Base-by-base conservation (phyloP, 176 grass and related monocot species). In the Oryza brachyantha region DNA sequence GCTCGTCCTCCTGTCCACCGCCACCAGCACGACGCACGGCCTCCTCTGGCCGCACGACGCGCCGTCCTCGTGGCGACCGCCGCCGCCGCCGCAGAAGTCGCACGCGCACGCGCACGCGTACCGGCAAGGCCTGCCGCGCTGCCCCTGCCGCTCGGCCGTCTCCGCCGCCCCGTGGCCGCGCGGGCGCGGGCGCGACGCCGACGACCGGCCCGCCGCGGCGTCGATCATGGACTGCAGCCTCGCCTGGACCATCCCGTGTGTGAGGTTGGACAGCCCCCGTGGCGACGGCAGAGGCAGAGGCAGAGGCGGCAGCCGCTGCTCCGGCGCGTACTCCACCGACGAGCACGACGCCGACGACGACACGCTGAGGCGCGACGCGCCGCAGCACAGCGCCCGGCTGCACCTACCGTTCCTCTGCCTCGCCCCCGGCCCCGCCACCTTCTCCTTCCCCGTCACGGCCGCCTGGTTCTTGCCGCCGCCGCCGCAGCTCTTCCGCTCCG, bases 241-340 rank as follows among this genome's bases (percentile, higher is more conserved):
- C 3, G 83, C 92, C 86, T 98, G 87, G 58, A 92, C 92, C 92
- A 92, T 76, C 21, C 83, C 90, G 61, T 94, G 94, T 12, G 79
- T 82, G 67, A 90, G 43, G 68, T 82, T 81, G 60, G 89, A 90
- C 59, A 94, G 58, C 81, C 78, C 70, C 7, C 74, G 76, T 19
- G 72, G 68, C 40, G 41, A 55, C 62, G 16, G 21, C 4, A 21
- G 67, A 57, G 32, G n/a, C n/a, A n/a, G n/a, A n/a, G n/a, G n/a
- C n/a, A n/a, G n/a, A n/a, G n/a, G 76, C 28, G 41, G 19, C 6
- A 21, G 61, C 38, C 32, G 40, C 29, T 37, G 64, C 32, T 70
- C 83, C 32, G 29, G 38, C 74, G 55, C 55, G 32, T 57, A 73
- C 59, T 85, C 89, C 38, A 39, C 5, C 19, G 81, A 84, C 70